Evolutionary conservation across 352 stramenopile genomes (phyloP), one percentile per base, ranked within the genome.

Genomic region (Phytopythium aichiense): DNA sequence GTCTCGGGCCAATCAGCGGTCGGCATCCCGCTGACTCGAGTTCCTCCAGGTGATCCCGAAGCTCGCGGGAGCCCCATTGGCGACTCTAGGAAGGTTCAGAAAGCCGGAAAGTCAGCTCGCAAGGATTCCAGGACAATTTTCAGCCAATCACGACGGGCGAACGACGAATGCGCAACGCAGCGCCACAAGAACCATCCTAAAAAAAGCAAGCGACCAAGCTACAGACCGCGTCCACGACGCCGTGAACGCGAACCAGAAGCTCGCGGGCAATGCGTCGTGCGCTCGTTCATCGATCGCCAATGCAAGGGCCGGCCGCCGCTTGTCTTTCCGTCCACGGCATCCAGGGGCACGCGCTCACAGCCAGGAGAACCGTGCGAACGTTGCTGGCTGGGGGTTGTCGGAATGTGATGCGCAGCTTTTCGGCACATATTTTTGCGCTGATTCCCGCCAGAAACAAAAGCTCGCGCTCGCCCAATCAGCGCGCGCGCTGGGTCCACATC

Each of bases 131-230:
- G n/a, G 5, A 13, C 25, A 2, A 23, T n/a, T 58, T 58, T 48
- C 2, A 58, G 23, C 53, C 33, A 58, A 58, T 58, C 22, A 30
- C 7, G 12, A 0, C 0, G 0, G 1, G 9, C 43, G 52, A 33
- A 58, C 18, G 4, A 9, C 9, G 15, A 58, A 58, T 58, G 53
- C 53, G 53, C 53, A 58, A 58, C 35, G 48, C 12, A 15, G 31
- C 53, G 7, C 54, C 54, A 51, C 54, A 59, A 50, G 54, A 59
- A 59, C 9, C 23, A 7, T 48, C 54, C 3, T 4, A 18, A 20
- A 30, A 31, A 20, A 1, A 49, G 42, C 46, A 33, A 31, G 23
- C 48, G 22, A 54, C 9, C 25, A 2, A 31, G 1, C 28, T 31
- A 7, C 28, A 31, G 7, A 5, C 28, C 28, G 28, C 28, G 28